phyloP scores from a whole-genome alignment of 257 asterid genomes.

The Lycium ferocissimum region DNA sequence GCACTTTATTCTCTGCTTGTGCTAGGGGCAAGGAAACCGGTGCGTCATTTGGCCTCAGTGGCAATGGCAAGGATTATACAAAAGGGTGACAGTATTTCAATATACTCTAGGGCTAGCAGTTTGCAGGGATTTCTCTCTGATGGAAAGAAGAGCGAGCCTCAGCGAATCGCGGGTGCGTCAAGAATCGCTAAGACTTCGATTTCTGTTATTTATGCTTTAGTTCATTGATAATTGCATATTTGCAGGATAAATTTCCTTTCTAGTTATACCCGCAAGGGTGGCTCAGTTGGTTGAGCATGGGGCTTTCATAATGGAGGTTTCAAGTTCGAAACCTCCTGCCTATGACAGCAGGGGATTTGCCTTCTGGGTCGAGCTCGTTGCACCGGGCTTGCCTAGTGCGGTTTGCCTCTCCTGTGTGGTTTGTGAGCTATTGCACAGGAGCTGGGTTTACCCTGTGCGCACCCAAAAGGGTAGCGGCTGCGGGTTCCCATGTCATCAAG shows the following conservation, averaged over 20 bases:
- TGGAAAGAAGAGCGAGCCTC: constrained; percentile 85
- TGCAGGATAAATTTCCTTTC: not conserved
- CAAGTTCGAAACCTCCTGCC: too few species aligned
- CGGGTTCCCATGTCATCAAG: too few species aligned
- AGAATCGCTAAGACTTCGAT: not conserved
- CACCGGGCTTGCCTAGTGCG: too few species aligned
- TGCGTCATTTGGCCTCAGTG: constrained; percentile 91
- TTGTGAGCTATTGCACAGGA: too few species aligned
- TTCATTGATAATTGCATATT: not conserved
- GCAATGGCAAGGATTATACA: constrained; percentile 89
- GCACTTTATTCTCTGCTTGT: constrained; percentile 85
- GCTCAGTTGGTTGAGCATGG: too few species aligned
- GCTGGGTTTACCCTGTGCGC: too few species aligned
- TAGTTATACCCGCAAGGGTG: too few species aligned
- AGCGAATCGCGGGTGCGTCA: constrained; percentile 85
- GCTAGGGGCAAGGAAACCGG: constrained; percentile 96
- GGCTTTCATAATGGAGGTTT: too few species aligned
- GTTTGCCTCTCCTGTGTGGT: too few species aligned
- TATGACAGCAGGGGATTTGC: too few species aligned
- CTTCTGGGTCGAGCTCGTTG: too few species aligned
- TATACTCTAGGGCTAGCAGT: constrained; percentile 97
- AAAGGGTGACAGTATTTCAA: constrained; percentile 87
- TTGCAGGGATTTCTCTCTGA: constrained; percentile 97
- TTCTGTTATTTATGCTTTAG: constrained; percentile 16
- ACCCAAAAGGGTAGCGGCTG: too few species aligned